Conservation (phyloP, 768 basidiomycete genomes). For the Hericium rajendrae region DNA sequence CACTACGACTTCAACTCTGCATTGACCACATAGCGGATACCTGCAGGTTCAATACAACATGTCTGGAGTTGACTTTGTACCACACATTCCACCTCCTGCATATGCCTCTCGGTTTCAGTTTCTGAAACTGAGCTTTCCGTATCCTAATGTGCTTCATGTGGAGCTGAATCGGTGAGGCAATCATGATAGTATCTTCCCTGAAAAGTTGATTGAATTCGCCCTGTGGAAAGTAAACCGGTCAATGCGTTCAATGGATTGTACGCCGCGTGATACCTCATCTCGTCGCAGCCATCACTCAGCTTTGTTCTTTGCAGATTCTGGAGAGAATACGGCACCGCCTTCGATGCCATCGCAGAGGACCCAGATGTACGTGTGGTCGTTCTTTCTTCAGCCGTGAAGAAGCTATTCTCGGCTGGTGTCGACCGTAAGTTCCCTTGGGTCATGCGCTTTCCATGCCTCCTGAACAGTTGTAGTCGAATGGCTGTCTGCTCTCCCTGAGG, state of each 20-base stretch:
- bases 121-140: slow-evolving; percentile 10
- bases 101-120: slow-evolving; percentile 12
- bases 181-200: neutral
- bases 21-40: too few species aligned
- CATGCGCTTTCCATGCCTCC: neutral
- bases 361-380: slow-evolving; percentile 63
- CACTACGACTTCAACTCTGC: too few species aligned
- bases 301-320: slow-evolving; percentile 44
- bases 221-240: slow-evolving; percentile 5
- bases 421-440: slow-evolving; percentile 42
- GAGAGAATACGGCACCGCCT: slow-evolving; percentile 53
- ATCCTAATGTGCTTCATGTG: slow-evolving; percentile 7
- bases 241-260: slow-evolving; percentile 9
- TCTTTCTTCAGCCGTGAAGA: slow-evolving; percentile 58
- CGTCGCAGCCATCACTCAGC: neutral
- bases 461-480: slow-evolving; percentile 1
- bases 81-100: neutral
- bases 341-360: slow-evolving; percentile 43
- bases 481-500: slow-evolving; percentile 21
- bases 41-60: too few species aligned
- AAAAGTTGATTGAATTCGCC: neutral
- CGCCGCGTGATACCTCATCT: neutral
- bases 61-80: neutral
- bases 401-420: slow-evolving; percentile 75
- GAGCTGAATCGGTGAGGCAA: slow-evolving; percentile 7